Evolutionary conservation across 2,329 filamentous ascomycete species (phyloP), one percentile per base, ranked within the genome.

Genomic region (Ophiostoma novo-ulmi): DNA sequence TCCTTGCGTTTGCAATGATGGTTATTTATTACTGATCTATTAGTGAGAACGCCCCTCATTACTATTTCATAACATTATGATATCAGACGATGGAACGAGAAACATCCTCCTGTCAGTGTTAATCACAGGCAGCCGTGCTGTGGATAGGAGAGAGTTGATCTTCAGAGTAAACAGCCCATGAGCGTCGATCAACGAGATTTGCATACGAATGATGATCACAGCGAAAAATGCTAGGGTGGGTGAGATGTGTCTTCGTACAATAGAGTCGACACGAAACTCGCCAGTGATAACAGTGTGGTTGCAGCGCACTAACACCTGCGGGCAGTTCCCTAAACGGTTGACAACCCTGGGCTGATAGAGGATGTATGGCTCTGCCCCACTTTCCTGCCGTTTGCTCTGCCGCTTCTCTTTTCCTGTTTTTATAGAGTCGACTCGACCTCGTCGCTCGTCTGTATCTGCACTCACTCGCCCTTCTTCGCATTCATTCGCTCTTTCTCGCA

Each of bases 321-420:
- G 52, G 11, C 52, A 26, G n/a, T 58, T 58, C 52, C 52, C 52
- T 58, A 58, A 58, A 11, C 52, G 52, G 52, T 58, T 58, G n/a
- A 26, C 52, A 48, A 20, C 17, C 52, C 14, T 63, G 31, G 58
- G 55, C 55, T 61, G 22, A 55, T 55, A 22, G n/a, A 14, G 6
- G 31, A 31, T 31, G 22, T 35, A n/a, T 26, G 11, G 58, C n/a
- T 11, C 8, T 5, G 58, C 58, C 31, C 58, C 58, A 26, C 58
- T 63, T 63, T 63, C 11, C 58, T 63, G 31, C 31, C 58, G 58
- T 5, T 17, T 5, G 52, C 58, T 36, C 58, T 35, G 26, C 58
- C 0, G 14, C 48, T 36, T 31, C 31, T 36, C 58, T 63, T 36
- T n/a, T 63, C 58, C 58, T 36, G 13, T 63, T 36, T 63, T 63